Conservation (phyloP, 179 eudicot genomes). For the Pouteria campechiana region DNA sequence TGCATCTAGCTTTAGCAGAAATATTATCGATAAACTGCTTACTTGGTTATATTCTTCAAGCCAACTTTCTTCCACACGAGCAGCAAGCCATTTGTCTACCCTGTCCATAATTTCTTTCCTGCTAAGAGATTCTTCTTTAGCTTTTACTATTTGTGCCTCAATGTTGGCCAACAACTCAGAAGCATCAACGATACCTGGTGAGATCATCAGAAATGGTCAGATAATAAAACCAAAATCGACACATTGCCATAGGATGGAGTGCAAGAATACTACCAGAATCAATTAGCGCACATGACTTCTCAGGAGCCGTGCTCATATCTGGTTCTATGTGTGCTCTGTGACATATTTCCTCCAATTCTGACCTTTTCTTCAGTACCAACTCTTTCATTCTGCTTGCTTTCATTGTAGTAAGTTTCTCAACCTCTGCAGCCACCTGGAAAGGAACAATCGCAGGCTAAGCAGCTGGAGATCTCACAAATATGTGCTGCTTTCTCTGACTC, state of each 20-base stretch:
- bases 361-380: constrained; percentile 54
- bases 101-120: constrained; percentile 57
- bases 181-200: constrained; percentile 66
- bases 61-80: constrained; percentile 73
- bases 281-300: constrained; percentile 55
- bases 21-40: no score
- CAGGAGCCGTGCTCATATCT: constrained; percentile 58
- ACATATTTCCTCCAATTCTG: constrained; percentile 55
- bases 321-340: constrained; percentile 40
- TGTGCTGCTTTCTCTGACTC: no score
- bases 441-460: no score
- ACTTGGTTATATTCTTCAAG: constrained; percentile 57
- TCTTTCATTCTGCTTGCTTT: constrained; percentile 69
- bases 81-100: constrained; percentile 54
- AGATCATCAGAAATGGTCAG: background rate
- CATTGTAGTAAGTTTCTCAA: constrained; percentile 50
- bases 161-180: constrained; percentile 49
- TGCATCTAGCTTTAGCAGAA: no score
- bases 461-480: no score
- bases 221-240: no score
- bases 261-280: constrained; percentile 39
- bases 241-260: no score
- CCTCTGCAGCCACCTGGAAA: constrained; percentile 47
- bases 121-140: constrained; percentile 50
- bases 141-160: constrained; percentile 44